Conservation (phyloP, 768 basidiomycete species). For the Melanogaster broomeanus region DNA sequence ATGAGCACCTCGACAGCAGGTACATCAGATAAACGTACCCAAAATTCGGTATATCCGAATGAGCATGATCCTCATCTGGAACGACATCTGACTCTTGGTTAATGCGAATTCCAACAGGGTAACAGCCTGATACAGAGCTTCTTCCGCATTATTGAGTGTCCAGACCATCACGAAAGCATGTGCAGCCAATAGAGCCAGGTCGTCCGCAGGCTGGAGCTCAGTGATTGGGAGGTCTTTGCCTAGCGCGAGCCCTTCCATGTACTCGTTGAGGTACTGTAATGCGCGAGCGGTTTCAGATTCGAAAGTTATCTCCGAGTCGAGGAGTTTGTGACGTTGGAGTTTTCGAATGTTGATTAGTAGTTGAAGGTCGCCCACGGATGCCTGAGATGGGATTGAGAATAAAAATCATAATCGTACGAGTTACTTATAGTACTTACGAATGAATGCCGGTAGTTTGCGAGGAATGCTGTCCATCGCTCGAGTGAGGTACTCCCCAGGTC, state of each 20-base stretch:
- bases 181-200: constrained; percentile 74
- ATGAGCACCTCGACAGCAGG: not conserved
- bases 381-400: constrained; percentile 35
- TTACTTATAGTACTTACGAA: constrained; percentile 43
- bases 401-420: constrained; percentile 14
- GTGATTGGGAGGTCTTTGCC: constrained; percentile 67
- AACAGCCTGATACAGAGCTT: constrained; percentile 63
- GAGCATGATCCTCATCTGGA: constrained; percentile 73
- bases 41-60: constrained; percentile 82
- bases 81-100: constrained; percentile 74
- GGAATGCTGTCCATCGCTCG: constrained; percentile 53
- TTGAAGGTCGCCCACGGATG: constrained; percentile 54
- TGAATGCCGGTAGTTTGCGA: constrained; percentile 46
- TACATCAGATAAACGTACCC: constrained; percentile 43
- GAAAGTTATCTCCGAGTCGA: constrained; percentile 48
- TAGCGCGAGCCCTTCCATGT: constrained; percentile 65
- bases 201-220: constrained; percentile 88
- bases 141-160: constrained; percentile 53
- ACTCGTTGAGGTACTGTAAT: constrained; percentile 55
- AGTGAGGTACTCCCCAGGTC: constrained; percentile 48
- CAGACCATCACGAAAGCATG: constrained; percentile 68
- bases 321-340: constrained; percentile 63
- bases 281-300: constrained; percentile 59
- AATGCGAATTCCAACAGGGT: constrained; percentile 72
- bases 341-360: constrained; percentile 76